A percentile compares a stretch with the other conserved stretches of the same genome.
Evolutionary conservation across 2,329 filamentous ascomycete species (phyloP).

Genomic region (Talaromyces sp.): DNA sequence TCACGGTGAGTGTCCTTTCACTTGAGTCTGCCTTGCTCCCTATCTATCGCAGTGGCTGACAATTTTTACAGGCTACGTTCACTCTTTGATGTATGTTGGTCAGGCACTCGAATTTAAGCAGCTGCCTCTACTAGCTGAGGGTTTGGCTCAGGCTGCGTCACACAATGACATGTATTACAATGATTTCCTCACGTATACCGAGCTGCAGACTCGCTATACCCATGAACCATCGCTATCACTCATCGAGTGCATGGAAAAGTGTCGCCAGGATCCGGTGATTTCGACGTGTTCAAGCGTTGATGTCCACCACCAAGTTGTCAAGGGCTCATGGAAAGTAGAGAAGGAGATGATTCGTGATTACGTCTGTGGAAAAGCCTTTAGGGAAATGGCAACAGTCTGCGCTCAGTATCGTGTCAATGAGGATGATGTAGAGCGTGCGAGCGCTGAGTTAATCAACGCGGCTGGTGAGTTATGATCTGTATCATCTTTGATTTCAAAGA

Average conservation of each 20-base stretch:
- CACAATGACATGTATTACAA: slow-evolving; percentile 15
- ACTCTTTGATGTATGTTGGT: slow-evolving; percentile 20
- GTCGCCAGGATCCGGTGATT: not conserved
- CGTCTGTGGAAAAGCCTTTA: not conserved
- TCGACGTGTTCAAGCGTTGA: not conserved
- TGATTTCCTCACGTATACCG: slow-evolving; percentile 1
- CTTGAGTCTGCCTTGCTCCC: no score
- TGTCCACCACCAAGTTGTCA: not conserved
- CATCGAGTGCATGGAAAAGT: not conserved
- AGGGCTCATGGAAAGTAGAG: not conserved
- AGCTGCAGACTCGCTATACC: not conserved
- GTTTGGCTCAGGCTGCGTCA: slow-evolving; percentile 18
- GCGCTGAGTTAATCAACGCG: slow-evolving; percentile 2
- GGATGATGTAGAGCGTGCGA: slow-evolving; percentile 2
- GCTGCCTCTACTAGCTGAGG: slow-evolving; percentile 19
- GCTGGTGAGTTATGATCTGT: not conserved
- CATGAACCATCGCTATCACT: not conserved
- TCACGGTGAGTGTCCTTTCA: not conserved
- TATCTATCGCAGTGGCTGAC: not conserved
- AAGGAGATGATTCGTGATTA: not conserved
- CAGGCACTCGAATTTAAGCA: slow-evolving; percentile 21
- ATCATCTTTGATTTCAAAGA: not conserved
- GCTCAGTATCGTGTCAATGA: slow-evolving; percentile 2
- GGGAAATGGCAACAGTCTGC: not conserved
- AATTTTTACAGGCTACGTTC: slow-evolving; percentile 11